Evolutionary conservation across 805 yeast species (phyloP), one percentile per base, ranked within the genome.

Genomic region (Starmera pachycereana): DNA sequence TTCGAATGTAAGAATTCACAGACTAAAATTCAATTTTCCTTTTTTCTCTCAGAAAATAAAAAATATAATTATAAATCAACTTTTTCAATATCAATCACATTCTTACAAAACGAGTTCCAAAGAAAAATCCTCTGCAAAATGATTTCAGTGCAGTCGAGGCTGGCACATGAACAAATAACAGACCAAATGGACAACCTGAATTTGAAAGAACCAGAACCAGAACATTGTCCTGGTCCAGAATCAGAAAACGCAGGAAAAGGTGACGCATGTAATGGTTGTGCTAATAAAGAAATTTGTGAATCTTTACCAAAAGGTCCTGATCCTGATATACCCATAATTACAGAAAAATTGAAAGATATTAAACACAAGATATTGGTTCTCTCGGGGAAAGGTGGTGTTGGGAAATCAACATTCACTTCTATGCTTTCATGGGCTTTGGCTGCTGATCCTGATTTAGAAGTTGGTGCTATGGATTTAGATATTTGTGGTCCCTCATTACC

Each of bases 141-240:
- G 38, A 44, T 50, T 31, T 36, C 48, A 5, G 42, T 50, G 18
- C 52, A 48, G 6, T 38, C 48, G 19, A 52, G 53, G 6, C 27
- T 22, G 27, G 27, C 4, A 16, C 22, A 4, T n/a, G n/a, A n/a
- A 29, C 27, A 8, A 19, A 39, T 45, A 35, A 38, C 40, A 4
- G 43, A 47, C 12, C 37, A 41, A 12, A 31, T 48, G n/a, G 52
- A 44, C 12, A 49, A 40, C 30, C 45, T 43, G 31, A 46, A 52
- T 34, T 47, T 73, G 22, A 66, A 68, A 40, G 85, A 79, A 1
- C 88, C 92, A 1, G 94, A 82, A 53, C 97, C 98, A 1, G 97
- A 88, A 56, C 97, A 92, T 60, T 92, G 99, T 65, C 98, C 98
- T 0, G 99, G 98, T 1, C 95, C 97, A 2, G 96, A 90, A 56